Base-by-base conservation (phyloP, 2,329 filamentous ascomycete genomes). In the Cordyceps farinosa region DNA sequence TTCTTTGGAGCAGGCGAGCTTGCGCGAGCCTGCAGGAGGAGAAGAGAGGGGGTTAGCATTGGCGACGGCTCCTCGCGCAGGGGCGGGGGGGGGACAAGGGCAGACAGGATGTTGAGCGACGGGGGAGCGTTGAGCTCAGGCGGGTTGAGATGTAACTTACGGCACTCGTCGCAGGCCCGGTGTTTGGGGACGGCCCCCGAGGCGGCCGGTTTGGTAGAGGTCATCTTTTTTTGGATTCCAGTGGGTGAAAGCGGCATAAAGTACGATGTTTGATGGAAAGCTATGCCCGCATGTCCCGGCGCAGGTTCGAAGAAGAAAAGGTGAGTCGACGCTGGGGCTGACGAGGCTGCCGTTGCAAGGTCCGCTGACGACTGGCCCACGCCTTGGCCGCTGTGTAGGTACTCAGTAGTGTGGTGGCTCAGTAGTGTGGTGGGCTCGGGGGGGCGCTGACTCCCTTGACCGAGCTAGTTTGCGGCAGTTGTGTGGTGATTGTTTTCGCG, bases 91-190 rank as follows among this genome's bases (percentile, higher is more conserved):
- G 30, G 11, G 64, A 73, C 70, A 72, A 71, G 68, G 71, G 17
- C 11, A 30, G 27, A 47, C 22, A 50, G n/a, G 13, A 36, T n/a
- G 11, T 10, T 53, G 50, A 34, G 32, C 13, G 47, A 15, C 13
- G 10, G 50, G 15, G n/a, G 7, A 4, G 30, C 9, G 13, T 38
- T 22, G 22, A 22, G 38, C 5, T 38, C 11, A 10, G 30, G 32
- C n/a, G 53, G 36, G 36, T 54, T 22, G 22, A 22, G 27, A 66
- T 69, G 29, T 13, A 45, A 80, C 84, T 74, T 80, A 89, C 87
- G 81, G 74, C 87, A 89, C 73, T 88, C 86, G 73, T 89, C 87
- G 73, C 87, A 89, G 65, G 86, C 86, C 54, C 85, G 80, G 66
- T 84, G 84, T 70, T 85, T 88, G 65, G 77, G 70, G 65, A 73